These are phyloP conservation scores for Aspergillus uvarum DNA, from an alignment of 2,329 filamentous ascomycete species.

Conservation along the genomic window DNA sequence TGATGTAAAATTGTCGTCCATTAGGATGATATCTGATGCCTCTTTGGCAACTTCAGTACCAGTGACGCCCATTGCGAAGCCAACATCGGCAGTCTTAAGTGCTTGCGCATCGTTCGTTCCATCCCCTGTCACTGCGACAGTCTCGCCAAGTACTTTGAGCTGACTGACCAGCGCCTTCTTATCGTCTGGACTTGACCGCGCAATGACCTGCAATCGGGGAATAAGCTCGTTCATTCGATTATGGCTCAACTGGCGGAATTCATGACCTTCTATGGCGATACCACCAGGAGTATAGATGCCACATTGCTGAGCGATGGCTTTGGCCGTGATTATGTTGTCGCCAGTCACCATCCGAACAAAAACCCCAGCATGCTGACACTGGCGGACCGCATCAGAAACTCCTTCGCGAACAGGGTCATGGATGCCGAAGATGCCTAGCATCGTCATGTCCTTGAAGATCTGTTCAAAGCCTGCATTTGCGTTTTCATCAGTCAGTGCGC, in stretches of 20 bases:
- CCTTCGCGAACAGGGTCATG: slow-evolving; percentile 63
- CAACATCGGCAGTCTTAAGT: slow-evolving; percentile 59
- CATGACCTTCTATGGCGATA: slow-evolving; percentile 60
- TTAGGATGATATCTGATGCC: slow-evolving; percentile 57
- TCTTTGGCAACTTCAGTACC: slow-evolving; percentile 63
- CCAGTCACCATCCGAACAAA: slow-evolving; percentile 67
- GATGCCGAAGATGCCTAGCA: slow-evolving; percentile 64
- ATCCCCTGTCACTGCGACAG: slow-evolving; percentile 58
- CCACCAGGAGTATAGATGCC: slow-evolving; percentile 53
- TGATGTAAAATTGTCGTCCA: slow-evolving; percentile 56
- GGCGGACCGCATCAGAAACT: slow-evolving; percentile 60
- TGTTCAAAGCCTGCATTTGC: slow-evolving; percentile 46
- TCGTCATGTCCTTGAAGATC: slow-evolving; percentile 64
- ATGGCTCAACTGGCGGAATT: slow-evolving; percentile 45
- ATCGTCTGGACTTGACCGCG: no score
- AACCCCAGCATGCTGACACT: slow-evolving; percentile 62
- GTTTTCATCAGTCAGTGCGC: slow-evolving; percentile 45
- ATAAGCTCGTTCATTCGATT: no score
- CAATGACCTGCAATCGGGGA: no score
- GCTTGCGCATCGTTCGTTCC: slow-evolving; percentile 62
- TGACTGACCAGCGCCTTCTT: no score
- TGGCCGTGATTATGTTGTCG: slow-evolving; percentile 65
- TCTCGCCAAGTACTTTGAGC: no score
- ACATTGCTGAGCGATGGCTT: slow-evolving; percentile 66
- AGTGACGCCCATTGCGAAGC: slow-evolving; percentile 61